Conservation (phyloP, 1,139 yeast species). For the Suhomyces bolitotheri region DNA sequence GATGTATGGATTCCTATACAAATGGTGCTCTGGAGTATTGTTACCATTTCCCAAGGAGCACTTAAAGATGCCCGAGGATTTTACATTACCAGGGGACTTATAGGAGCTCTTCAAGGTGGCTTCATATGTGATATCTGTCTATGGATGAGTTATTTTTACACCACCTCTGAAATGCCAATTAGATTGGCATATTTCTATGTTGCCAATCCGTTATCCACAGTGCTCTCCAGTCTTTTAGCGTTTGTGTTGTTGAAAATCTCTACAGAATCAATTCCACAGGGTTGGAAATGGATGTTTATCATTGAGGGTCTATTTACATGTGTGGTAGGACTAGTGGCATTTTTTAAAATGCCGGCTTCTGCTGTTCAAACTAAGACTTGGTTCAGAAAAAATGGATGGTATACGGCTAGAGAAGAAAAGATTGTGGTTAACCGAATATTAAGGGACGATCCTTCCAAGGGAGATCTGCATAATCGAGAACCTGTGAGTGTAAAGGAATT, state of each 20-base stretch:
- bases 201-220: conserved; percentile 24
- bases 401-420: conserved; percentile 36
- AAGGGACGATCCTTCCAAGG: conserved; percentile 36
- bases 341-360: conserved; percentile 37
- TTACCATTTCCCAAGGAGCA: conserved; percentile 47
- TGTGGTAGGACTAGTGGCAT: conserved; percentile 29
- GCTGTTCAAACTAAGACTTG: conserved; percentile 30
- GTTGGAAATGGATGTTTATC: conserved; percentile 41
- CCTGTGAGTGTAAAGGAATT: conserved; percentile 26
- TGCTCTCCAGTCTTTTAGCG: conserved; percentile 28
- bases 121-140: conserved; percentile 32
- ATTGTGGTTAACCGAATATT: conserved; percentile 32
- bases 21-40: conserved; percentile 51
- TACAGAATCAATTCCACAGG: conserved; percentile 15
- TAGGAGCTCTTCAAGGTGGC: conserved; percentile 34
- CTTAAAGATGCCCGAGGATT: conserved; percentile 31
- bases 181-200: conserved; percentile 30
- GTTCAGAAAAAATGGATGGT: conserved; percentile 37
- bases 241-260: conserved; percentile 29
- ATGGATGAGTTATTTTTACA: conserved; percentile 36
- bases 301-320: conserved; percentile 36
- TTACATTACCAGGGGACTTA: conserved; percentile 27
- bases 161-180: conserved; percentile 27
- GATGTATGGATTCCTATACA: conserved; percentile 57
- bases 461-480: conserved; percentile 36